Percentiles rank a stretch among this genome's conserved stretches.
Evolutionary conservation across 805 yeast genomes (phyloP).

Genomic region (Suhomyces emberorum): DNA sequence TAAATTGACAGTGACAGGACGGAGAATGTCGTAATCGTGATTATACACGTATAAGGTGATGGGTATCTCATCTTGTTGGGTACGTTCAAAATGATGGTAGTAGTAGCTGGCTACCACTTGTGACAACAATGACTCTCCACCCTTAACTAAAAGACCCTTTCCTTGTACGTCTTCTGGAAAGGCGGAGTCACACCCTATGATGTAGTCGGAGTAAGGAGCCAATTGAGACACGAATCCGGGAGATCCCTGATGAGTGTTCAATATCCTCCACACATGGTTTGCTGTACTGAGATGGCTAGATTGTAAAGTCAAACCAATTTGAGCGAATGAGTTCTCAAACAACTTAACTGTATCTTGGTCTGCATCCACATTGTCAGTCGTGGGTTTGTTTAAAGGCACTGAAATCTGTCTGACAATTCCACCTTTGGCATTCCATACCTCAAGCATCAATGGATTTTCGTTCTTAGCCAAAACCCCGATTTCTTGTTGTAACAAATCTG

Average conservation of each 20-base stretch:
- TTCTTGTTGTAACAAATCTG: constrained; percentile 42
- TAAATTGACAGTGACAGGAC: constrained; percentile 77
- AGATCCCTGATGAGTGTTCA: constrained; percentile 65
- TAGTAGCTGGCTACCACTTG: constrained; percentile 59
- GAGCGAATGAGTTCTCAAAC: constrained; percentile 38
- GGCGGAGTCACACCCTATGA: constrained; percentile 62
- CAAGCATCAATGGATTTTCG: constrained; percentile 46
- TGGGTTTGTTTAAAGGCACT: constrained; percentile 19
- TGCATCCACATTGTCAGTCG: constrained; percentile 4
- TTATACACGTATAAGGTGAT: constrained; percentile 65
- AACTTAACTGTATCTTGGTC: constrained; percentile 7
- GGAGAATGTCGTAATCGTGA: constrained; percentile 76
- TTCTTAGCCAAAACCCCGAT: constrained; percentile 30
- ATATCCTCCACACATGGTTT: constrained; percentile 83
- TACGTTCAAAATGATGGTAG: constrained; percentile 40
- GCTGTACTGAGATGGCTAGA: constrained; percentile 74
- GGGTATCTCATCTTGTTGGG: constrained; percentile 35
- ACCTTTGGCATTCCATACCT: constrained; percentile 88
- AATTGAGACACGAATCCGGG: constrained; percentile 86
- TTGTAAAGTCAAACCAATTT: constrained; percentile 67
- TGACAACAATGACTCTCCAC: constrained; percentile 80
- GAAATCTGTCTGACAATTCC: constrained; percentile 43
- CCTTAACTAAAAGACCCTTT: constrained; percentile 72
- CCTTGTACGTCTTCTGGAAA: constrained; percentile 56
- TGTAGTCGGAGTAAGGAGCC: constrained; percentile 81